Evolutionary conservation across 169 alveolate species (phyloP).

Genomic region (Cyclospora cayetanensis): DNA sequence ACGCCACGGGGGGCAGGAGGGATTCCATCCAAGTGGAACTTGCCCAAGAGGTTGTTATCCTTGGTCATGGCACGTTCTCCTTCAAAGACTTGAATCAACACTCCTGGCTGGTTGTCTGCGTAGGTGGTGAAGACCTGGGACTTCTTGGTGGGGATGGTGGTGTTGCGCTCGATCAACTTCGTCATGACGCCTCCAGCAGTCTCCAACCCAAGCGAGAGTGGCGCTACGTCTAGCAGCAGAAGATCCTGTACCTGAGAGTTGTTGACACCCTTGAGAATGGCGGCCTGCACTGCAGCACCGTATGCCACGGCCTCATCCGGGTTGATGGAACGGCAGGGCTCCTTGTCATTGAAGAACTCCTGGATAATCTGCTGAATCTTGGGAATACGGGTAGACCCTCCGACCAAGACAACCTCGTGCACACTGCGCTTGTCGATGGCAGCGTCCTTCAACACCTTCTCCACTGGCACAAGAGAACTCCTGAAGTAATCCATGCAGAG

Average conservation of each 20-base stretch:
- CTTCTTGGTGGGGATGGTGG: constrained; percentile 99
- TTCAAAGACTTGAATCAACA: constrained; percentile 95
- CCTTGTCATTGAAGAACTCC: constrained; percentile 93
- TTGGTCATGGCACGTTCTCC: constrained; percentile 92
- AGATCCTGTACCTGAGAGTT: constrained; percentile 88
- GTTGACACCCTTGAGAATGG: constrained; percentile 96
- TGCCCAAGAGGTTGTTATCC: constrained; percentile 95
- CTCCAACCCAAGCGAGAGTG: constrained; percentile 95
- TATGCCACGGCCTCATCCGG: constrained; percentile 99
- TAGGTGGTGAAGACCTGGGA: constrained; percentile 97
- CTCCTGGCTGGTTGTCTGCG: constrained; percentile 98
- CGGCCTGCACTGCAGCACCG: constrained; percentile 99
- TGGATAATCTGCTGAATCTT: constrained; percentile 94
- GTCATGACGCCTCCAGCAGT: constrained; percentile 98
- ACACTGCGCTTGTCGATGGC: constrained; percentile 71
- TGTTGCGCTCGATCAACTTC: constrained; percentile 96
- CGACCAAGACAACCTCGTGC: constrained; percentile 98
- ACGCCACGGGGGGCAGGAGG: constrained; percentile 99
- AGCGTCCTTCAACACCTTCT: constrained; percentile 95
- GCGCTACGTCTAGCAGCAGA: constrained; percentile 96
- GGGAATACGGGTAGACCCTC: constrained; percentile 99
- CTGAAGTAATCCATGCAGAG: constrained; percentile 95
- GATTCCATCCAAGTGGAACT: constrained; percentile 97
- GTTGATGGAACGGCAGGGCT: constrained; percentile 96
- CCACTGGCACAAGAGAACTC: constrained; percentile 95